Conservation (phyloP, 2,329 filamentous ascomycete genomes). For the Cladosporium sp. region DNA sequence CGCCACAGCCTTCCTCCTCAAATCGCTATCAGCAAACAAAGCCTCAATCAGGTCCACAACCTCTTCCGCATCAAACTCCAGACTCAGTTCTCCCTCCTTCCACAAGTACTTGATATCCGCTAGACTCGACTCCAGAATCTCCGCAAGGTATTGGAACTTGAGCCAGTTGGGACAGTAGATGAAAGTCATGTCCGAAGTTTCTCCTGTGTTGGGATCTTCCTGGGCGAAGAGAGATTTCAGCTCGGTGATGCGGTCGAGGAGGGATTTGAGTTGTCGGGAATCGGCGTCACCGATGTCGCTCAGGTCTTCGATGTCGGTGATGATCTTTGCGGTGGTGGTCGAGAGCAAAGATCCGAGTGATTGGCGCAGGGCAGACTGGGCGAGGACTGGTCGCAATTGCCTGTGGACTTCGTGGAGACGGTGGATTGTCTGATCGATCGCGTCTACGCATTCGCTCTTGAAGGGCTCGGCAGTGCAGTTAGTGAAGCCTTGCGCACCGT, state of each 20-base stretch:
- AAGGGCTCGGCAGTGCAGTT: constrained; percentile 62
- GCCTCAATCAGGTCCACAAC: constrained; percentile 65
- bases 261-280: constrained; percentile 59
- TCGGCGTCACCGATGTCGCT: constrained; percentile 66
- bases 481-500: constrained; percentile 63
- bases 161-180: constrained; percentile 66
- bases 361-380: constrained; percentile 62
- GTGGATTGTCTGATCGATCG: constrained; percentile 60
- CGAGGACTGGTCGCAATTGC: constrained; percentile 61
- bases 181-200: constrained; percentile 56
- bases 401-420: constrained; percentile 58
- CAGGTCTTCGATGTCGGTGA: constrained; percentile 64
- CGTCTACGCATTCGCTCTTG: constrained; percentile 61
- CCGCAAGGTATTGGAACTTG: constrained; percentile 65
- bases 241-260: constrained; percentile 58
- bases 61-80: constrained; percentile 64
- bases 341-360: constrained; percentile 61
- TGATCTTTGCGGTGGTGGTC: constrained; percentile 60
- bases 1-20: constrained; percentile 59
- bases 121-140: constrained; percentile 64
- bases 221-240: constrained; percentile 60
- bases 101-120: constrained; percentile 68
- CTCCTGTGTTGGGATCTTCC: constrained; percentile 38
- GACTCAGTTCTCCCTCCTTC: constrained; percentile 63
- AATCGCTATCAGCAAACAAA: constrained; percentile 64